Evolutionary conservation across 2,329 filamentous ascomycete genomes (phyloP).

Genomic region (Sporothrix phasma): DNA sequence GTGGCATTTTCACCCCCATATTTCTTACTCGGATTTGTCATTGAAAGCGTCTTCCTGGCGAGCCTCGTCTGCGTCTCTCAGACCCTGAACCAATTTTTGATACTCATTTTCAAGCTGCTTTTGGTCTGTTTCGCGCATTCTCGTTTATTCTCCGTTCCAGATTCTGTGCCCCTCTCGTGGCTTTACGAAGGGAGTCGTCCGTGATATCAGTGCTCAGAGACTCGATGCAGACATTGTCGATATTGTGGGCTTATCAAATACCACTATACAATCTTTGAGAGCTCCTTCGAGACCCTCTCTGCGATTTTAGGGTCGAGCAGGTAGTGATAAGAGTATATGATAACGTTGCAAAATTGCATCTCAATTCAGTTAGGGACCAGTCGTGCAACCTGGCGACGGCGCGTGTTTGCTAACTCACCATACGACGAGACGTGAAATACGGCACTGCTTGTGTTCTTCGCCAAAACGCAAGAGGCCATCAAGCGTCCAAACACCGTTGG

Average conservation of each 20-base stretch:
- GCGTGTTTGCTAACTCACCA: constrained; percentile 50
- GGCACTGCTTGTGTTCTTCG: constrained; percentile 92
- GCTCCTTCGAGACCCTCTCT: constrained; percentile 65
- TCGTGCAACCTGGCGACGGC: background rate
- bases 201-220: constrained; percentile 94
- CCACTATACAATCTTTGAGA: constrained; percentile 96
- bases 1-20: too few relatives aligned
- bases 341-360: constrained; percentile 99
- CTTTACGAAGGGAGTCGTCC: constrained; percentile 85
- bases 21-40: constrained; percentile 66
- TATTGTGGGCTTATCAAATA: constrained; percentile 98
- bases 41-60: constrained; percentile 91
- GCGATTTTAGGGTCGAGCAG: constrained; percentile 96
- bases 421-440: constrained; percentile 89
- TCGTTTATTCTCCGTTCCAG: constrained; percentile 83
- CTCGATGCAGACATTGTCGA: constrained; percentile 98
- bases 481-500: constrained; percentile 90
- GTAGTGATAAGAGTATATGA: constrained; percentile 99
- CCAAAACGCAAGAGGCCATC: constrained; percentile 83
- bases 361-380: constrained; percentile 25
- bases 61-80: constrained; percentile 79
- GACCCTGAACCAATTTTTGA: constrained; percentile 83
- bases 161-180: constrained; percentile 81
- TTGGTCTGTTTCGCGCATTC: constrained; percentile 91
- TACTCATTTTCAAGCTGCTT: constrained; percentile 94